Evolutionary conservation across 2,329 filamentous ascomycete species (phyloP).

Genomic region (Sclerotinia borealis): DNA sequence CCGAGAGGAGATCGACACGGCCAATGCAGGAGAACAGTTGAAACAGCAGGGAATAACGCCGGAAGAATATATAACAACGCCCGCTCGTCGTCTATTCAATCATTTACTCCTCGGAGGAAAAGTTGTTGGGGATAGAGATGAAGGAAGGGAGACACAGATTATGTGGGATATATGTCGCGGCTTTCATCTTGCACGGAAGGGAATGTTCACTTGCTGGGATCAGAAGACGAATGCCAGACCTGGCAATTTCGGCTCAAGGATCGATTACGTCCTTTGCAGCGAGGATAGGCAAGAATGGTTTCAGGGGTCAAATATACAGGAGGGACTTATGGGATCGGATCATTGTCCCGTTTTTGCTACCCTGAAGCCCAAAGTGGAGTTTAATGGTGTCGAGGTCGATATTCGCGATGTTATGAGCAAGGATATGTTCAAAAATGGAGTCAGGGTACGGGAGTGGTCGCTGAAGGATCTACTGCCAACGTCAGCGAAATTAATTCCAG

Average conservation of each 20-base stretch:
- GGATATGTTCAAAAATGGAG: conserved; percentile 63
- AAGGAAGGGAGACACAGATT: conserved; percentile 62
- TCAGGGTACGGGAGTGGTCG: conserved; percentile 60
- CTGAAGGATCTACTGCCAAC: conserved; percentile 61
- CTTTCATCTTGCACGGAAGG: conserved; percentile 71
- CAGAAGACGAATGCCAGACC: conserved; percentile 93
- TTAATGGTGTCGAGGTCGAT: conserved; percentile 44
- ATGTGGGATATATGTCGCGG: conserved; percentile 79
- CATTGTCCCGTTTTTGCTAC: conserved; percentile 89
- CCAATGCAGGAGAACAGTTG: conserved; percentile 65
- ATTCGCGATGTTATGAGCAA: conserved; percentile 75
- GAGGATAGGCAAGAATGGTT: conserved; percentile 76
- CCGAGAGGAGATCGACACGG: conserved; percentile 60
- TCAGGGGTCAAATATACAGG: conserved; percentile 76
- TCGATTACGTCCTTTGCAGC: conserved; percentile 88
- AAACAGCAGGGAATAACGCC: conserved; percentile 62
- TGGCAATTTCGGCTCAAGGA: conserved; percentile 85
- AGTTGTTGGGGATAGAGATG: conserved; percentile 60
- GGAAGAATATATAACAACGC: conserved; percentile 66
- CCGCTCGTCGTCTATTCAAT: conserved; percentile 74
- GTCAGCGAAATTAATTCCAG: conserved; percentile 78
- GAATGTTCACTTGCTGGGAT: conserved; percentile 98
- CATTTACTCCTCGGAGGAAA: conserved; percentile 72
- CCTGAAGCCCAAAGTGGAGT: conserved; percentile 56
- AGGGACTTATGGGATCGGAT: conserved; percentile 89